Conservation (phyloP, 768 basidiomycete species). For the Pisolithus microcarpus region DNA sequence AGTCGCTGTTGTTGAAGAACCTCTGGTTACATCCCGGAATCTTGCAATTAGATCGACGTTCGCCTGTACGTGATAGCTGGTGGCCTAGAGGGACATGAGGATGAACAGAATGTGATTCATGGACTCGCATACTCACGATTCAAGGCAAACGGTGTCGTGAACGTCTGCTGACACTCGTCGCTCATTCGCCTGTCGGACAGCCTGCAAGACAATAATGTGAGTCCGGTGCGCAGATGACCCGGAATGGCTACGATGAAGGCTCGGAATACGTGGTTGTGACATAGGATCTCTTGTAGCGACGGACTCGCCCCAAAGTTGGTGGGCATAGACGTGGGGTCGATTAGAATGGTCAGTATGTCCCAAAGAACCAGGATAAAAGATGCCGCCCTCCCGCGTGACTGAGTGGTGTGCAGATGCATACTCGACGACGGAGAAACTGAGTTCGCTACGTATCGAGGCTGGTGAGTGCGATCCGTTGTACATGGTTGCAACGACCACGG, state of each 20-base stretch:
- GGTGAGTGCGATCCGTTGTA: constrained; percentile 19
- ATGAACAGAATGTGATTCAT: neutral
- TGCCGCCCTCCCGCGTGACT: constrained; percentile 4
- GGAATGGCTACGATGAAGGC: neutral
- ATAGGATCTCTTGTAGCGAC: neutral
- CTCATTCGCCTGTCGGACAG: constrained; percentile 27
- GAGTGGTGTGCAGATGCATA: constrained; percentile 14
- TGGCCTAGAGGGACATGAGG: constrained; percentile 19
- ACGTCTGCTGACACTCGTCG: constrained; percentile 17
- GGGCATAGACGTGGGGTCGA: neutral
- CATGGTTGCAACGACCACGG: too few species aligned
- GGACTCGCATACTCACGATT: constrained; percentile 18
- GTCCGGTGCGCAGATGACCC: constrained; percentile 9
- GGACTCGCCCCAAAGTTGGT: constrained; percentile 2
- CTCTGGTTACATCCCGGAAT: constrained; percentile 22
- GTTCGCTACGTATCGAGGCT: too few species aligned
- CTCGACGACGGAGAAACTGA: constrained; percentile 20
- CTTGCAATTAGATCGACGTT: constrained; percentile 19
- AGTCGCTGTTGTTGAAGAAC: constrained; percentile 29
- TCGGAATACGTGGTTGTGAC: neutral
- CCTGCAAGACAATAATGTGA: too few species aligned
- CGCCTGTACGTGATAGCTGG: constrained; percentile 22
- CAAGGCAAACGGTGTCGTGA: constrained; percentile 26
- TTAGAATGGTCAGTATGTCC: constrained; percentile 1
- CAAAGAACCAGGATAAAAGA: constrained; percentile 2